These are phyloP conservation scores for Arabis hirsuta DNA, from an alignment of 345 rosid species.

Conservation along the genomic window DNA sequence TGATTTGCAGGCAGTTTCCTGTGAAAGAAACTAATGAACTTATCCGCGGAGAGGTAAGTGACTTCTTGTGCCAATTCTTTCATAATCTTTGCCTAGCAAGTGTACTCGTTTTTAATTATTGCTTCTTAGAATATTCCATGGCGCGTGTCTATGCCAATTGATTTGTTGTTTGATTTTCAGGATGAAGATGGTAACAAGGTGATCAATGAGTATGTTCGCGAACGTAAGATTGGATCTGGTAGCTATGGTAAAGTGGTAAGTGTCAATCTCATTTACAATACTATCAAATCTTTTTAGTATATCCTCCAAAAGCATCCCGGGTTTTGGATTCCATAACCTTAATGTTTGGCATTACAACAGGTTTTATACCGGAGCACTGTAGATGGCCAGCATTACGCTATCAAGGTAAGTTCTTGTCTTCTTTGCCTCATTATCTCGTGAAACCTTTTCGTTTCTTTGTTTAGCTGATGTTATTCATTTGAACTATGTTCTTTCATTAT, in stretches of 20 bases:
- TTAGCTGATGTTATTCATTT: slow-evolving; percentile 4
- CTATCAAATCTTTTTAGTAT: slow-evolving; percentile 8
- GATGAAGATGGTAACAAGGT: slow-evolving; percentile 91
- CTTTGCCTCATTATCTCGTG: slow-evolving; percentile 2
- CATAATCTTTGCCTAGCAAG: slow-evolving; percentile 5
- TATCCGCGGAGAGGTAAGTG: slow-evolving; percentile 79
- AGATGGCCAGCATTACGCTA: slow-evolving; percentile 86
- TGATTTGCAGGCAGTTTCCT: slow-evolving; percentile 87
- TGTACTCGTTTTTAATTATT: not conserved
- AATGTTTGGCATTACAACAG: slow-evolving; percentile 47
- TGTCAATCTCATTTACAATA: slow-evolving; percentile 10
- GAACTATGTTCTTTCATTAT: not conserved
- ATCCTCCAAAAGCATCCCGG: not conserved
- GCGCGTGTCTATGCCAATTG: not conserved
- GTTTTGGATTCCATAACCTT: slow-evolving; percentile 20
- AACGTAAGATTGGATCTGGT: slow-evolving; percentile 86
- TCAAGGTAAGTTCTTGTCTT: slow-evolving; percentile 63
- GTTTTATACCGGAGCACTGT: slow-evolving; percentile 77
- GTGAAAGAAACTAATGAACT: slow-evolving; percentile 83
- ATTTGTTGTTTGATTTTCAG: slow-evolving; percentile 49
- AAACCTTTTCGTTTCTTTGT: not conserved
- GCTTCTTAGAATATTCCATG: not conserved
- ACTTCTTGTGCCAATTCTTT: slow-evolving; percentile 7
- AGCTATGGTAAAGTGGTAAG: slow-evolving; percentile 99
- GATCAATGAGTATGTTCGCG: slow-evolving; percentile 88